Percentiles rank a stretch among this genome's conserved stretches.
phyloP scores from a whole-genome alignment of 2,329 filamentous ascomycete species.

The Biscogniauxia marginata region DNA sequence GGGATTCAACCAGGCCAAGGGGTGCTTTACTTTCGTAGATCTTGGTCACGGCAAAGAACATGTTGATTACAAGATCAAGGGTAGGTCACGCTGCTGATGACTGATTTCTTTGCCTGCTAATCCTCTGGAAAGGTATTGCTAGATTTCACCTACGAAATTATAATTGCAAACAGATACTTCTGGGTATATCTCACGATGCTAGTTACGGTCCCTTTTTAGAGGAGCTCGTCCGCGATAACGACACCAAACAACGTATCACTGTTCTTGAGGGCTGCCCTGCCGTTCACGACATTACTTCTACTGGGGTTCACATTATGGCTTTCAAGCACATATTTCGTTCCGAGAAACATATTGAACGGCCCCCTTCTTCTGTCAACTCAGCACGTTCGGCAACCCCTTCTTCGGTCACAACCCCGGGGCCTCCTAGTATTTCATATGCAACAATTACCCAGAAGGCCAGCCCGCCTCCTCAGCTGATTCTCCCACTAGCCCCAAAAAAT shows the following conservation, averaged over 20 bases:
- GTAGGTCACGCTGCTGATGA: constrained; percentile 32
- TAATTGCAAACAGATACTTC: constrained; percentile 60
- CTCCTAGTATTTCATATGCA: constrained; percentile 38
- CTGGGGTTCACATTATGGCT: constrained; percentile 45
- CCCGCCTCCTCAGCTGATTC: constrained; percentile 43
- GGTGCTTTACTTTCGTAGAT: constrained; percentile 64
- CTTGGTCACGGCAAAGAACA: constrained; percentile 59
- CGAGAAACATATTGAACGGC: constrained; percentile 48
- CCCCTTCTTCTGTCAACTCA: constrained; percentile 19
- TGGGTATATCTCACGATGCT: constrained; percentile 62
- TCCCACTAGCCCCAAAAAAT: constrained; percentile 40
- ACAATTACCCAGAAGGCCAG: constrained; percentile 40
- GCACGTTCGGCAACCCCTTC: constrained; percentile 24
- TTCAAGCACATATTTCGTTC: constrained; percentile 53
- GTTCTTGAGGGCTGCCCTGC: constrained; percentile 55
- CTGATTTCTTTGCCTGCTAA: constrained; percentile 7
- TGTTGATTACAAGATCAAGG: constrained; percentile 60
- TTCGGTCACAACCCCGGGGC: constrained; percentile 22
- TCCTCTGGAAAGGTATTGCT: constrained; percentile 42
- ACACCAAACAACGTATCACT: constrained; percentile 44
- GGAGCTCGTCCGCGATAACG: constrained; percentile 48
- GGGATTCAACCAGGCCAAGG: constrained; percentile 59
- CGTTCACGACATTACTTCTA: constrained; percentile 48
- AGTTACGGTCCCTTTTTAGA: constrained; percentile 60
- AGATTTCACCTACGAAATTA: constrained; percentile 58